phyloP scores from a whole-genome alignment of 176 grass and related monocot species.

The Juncus inflexus region DNA sequence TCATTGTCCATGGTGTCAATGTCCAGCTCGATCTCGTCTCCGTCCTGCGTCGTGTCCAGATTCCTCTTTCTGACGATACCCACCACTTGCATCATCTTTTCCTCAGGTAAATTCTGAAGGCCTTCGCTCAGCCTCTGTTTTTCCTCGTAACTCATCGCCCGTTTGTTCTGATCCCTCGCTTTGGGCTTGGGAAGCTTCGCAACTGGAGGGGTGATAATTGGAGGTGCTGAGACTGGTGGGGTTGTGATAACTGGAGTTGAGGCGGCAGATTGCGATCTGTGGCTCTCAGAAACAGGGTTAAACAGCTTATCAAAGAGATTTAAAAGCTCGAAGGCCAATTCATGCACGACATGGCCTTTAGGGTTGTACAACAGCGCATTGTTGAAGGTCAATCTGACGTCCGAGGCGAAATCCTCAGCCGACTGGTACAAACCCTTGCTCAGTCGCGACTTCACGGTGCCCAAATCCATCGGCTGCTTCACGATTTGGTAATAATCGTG shows the following conservation, averaged over 20 bases:
- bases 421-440: constrained; percentile 46
- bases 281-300: constrained; percentile 26
- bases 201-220: background rate
- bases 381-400: constrained; percentile 71
- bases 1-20: constrained; percentile 76
- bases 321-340: constrained; percentile 60
- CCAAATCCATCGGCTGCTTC: constrained; percentile 82
- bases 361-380: constrained; percentile 91
- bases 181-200: constrained; percentile 62
- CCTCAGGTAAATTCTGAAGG: constrained; percentile 58
- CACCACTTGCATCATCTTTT: constrained; percentile 80
- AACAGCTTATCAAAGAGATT: constrained; percentile 54
- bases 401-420: constrained; percentile 51
- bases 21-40: constrained; percentile 91
- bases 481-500: constrained; percentile 81
- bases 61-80: constrained; percentile 82
- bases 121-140: constrained; percentile 69
- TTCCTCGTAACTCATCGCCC: constrained; percentile 79
- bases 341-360: constrained; percentile 55
- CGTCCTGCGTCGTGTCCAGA: constrained; percentile 42
- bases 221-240: background rate
- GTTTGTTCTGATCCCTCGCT: constrained; percentile 74
- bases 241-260: background rate
- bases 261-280: constrained; percentile 47
- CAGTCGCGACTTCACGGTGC: constrained; percentile 53